Percentiles rank a stretch among this genome's conserved stretches.
These are phyloP conservation scores for Crithidia expoeki DNA, from an alignment of 208 protist species.

Conservation along the genomic window DNA sequence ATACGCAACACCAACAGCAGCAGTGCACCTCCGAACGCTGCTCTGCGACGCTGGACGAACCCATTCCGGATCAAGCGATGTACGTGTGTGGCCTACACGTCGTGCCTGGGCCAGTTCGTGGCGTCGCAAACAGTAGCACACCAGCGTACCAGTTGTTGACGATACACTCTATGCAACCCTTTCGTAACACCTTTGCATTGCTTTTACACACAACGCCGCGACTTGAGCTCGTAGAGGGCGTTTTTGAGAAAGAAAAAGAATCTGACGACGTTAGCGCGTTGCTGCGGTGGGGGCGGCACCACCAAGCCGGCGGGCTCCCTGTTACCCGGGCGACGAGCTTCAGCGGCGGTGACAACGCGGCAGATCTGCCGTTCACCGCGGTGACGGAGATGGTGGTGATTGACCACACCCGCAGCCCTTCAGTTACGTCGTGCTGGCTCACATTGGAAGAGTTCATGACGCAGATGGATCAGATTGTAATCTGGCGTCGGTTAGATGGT, in stretches of 20 bases:
- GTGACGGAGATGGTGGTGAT: conserved; percentile 19
- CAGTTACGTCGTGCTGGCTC: conserved; percentile 57
- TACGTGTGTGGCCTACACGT: conserved; percentile 38
- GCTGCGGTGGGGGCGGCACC: conserved; percentile 13
- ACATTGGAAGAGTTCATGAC: conserved; percentile 78
- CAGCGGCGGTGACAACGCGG: not conserved
- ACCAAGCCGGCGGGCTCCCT: not conserved
- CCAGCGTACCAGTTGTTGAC: conserved; percentile 61
- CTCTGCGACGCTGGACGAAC: conserved; percentile 30
- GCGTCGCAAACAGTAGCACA: conserved; percentile 5
- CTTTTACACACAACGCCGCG: conserved; percentile 68
- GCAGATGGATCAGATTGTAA: conserved; percentile 52
- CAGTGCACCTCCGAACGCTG: conserved; percentile 32
- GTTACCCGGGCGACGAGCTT: not conserved
- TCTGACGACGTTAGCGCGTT: conserved; percentile 52
- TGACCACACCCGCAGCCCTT: conserved; percentile 17
- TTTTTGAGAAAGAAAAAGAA: conserved; percentile 53
- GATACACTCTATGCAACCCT: conserved; percentile 60
- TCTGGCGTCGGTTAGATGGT: conserved; percentile 60
- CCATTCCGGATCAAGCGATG: conserved; percentile 22
- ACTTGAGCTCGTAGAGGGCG: conserved; percentile 31
- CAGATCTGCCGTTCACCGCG: not conserved
- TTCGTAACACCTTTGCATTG: conserved; percentile 77
- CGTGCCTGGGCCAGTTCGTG: not conserved
- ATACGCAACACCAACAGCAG: not conserved